A percentile compares a stretch with the other conserved stretches of the same genome.
These are phyloP conservation scores for Sugiyamaella sp. DNA, from an alignment of 1,139 yeast genomes.

Conservation along the genomic window DNA sequence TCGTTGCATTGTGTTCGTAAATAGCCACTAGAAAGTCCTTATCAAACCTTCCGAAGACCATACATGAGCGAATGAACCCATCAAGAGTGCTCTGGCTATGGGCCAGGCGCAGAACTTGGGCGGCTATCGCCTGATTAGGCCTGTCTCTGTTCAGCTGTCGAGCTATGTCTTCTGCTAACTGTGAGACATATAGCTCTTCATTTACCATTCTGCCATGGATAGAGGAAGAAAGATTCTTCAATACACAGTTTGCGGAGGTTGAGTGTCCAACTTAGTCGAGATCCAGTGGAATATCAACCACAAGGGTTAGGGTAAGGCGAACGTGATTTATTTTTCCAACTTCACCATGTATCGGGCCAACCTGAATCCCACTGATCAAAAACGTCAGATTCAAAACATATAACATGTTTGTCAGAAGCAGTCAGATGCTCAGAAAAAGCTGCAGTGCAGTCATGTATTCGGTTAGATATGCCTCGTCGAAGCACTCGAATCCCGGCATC, in stretches of 20 bases:
- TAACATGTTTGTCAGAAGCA: not conserved
- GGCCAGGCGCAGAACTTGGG: constrained; percentile 35
- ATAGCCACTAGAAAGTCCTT: constrained; percentile 32
- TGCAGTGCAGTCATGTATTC: constrained; percentile 7
- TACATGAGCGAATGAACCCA: constrained; percentile 37
- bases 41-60: constrained; percentile 39
- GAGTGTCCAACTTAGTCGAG: not conserved
- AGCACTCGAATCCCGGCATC: constrained; percentile 21
- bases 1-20: constrained; percentile 24
- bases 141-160: constrained; percentile 35
- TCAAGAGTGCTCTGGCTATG: constrained; percentile 26
- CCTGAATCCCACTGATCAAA: not conserved
- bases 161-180: constrained; percentile 29
- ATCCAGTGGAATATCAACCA: no score
- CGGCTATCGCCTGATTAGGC: constrained; percentile 33
- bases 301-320: constrained; percentile 5
- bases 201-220: constrained; percentile 1
- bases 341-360: constrained; percentile 8
- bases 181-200: constrained; percentile 3
- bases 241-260: not conserved
- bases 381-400: not conserved
- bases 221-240: not conserved
- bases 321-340: constrained; percentile 2
- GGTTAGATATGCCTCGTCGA: constrained; percentile 22
- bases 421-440: not conserved